Base-by-base conservation (phyloP, 106 monocot species). In the Cymbidium sinense region DNA sequence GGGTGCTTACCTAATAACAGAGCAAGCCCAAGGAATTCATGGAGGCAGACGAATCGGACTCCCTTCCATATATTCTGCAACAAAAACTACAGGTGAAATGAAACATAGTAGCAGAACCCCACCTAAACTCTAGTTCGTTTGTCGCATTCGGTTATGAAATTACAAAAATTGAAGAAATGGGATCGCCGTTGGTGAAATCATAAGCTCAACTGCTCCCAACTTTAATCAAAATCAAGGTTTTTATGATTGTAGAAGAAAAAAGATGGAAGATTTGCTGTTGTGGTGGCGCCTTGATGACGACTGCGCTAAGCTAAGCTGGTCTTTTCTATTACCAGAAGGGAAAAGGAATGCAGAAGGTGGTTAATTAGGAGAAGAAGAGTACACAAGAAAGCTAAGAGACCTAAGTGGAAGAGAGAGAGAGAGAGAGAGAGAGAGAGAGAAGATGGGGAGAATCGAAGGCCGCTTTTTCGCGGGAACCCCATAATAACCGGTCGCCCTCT, bases 121-220 rank as follows among this genome's bases (percentile, higher is more conserved):
- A 85, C 85, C 82, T 82, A 83, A 82, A 82, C 70, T 85, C 81
- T 80, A 23, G 82, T 77, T 88, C 47, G 18, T 69, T 82, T 82
- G 87, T 87, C 82, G 29, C 58, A 75, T 31, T 81, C 74, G 20
- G 12, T 7, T 17, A 41, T 11, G 27, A 7, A 29, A 17, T 64
- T 62, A 31, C 33, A 67, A 15, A 67, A 67, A 67, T 27, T 74
- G 74, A 75, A 17, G 33, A 33, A 67, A 76, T n/a, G 21, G 35
- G 50, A 64, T 11, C 34, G 76, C 77, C 73, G 74, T 77, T 15
- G 61, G 61, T 62, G 67, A 67, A 25, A 67, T 67, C 70, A 55
- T 34, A 58, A 80, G 81, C 82, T 54, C 77, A 84, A 71, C 82
- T 54, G 77, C 82, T 85, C 85, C 82, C 74, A 87, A 39, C 76